A percentile compares a stretch with the other conserved stretches of the same genome.
phyloP scores from a whole-genome alignment of 345 rosid genomes.

The Eucalyptus sideroxylon region DNA sequence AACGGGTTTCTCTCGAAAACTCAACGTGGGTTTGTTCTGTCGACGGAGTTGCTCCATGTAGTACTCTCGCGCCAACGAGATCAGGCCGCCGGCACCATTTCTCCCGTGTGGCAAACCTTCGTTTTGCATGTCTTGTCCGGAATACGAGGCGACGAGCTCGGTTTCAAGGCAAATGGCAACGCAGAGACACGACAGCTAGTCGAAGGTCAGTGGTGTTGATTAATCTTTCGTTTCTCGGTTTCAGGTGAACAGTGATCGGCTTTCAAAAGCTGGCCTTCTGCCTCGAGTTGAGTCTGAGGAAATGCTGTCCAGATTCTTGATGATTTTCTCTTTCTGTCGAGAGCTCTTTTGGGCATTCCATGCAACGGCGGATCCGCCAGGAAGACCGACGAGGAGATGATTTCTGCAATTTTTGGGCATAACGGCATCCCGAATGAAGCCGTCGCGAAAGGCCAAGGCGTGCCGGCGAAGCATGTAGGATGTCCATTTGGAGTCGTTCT shows the following conservation, averaged over 20 bases:
- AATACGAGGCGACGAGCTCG: neutral
- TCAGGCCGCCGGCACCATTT: slow-evolving; percentile 16
- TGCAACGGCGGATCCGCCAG: neutral
- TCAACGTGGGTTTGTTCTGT: neutral
- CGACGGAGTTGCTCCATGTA: neutral
- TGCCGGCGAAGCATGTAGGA: neutral
- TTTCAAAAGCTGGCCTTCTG: neutral
- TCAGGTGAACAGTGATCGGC: neutral
- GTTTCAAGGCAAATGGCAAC: neutral
- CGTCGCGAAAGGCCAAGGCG: neutral
- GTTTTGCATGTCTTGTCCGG: neutral
- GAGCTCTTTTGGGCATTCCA: neutral
- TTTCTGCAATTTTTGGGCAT: neutral
- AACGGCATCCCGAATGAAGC: neutral
- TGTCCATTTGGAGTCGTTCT: neutral
- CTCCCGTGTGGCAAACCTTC: slow-evolving; percentile 24
- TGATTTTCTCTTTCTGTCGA: neutral
- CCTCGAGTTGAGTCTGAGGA: neutral
- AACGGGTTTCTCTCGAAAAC: neutral
- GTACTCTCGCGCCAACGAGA: neutral
- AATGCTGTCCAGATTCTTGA: neutral
- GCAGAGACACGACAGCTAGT: neutral
- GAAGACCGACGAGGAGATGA: neutral
- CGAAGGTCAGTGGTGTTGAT: neutral
- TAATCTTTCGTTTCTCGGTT: neutral